These are phyloP conservation scores for Clonostachys rhizophaga DNA, from an alignment of 2,329 filamentous ascomycete species.

Conservation along the genomic window DNA sequence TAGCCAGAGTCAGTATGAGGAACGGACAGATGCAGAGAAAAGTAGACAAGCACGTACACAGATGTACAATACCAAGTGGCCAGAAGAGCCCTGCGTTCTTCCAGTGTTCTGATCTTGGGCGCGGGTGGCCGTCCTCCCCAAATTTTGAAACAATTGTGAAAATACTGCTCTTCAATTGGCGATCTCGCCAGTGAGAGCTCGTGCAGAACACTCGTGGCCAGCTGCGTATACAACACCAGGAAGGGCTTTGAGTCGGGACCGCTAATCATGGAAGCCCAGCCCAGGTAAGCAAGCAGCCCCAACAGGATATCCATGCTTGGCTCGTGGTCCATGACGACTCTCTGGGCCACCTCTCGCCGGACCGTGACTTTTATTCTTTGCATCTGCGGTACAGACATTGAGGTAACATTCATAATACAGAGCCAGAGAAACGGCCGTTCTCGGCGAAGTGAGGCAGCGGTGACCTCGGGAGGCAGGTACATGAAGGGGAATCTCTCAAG, in stretches of 20 bases:
- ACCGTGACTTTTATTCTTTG: slow-evolving; percentile 29
- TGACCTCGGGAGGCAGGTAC: slow-evolving; percentile 27
- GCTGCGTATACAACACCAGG: slow-evolving; percentile 33
- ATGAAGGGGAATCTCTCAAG: slow-evolving; percentile 39
- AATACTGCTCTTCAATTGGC: slow-evolving; percentile 25
- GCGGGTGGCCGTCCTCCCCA: slow-evolving; percentile 18
- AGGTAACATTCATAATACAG: slow-evolving; percentile 39
- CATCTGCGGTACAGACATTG: slow-evolving; percentile 33
- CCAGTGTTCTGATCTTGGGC: slow-evolving; percentile 32
- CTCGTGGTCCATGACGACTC: slow-evolving; percentile 41
- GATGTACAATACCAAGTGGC: slow-evolving; percentile 37
- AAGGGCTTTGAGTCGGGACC: slow-evolving; percentile 31
- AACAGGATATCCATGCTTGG: slow-evolving; percentile 46
- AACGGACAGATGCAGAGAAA: background rate
- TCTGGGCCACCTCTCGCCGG: slow-evolving; percentile 37
- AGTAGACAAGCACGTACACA: slow-evolving; percentile 14
- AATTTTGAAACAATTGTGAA: slow-evolving; percentile 26
- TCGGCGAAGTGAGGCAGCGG: slow-evolving; percentile 28
- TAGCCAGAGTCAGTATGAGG: slow-evolving; percentile 7
- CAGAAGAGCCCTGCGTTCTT: slow-evolving; percentile 43
- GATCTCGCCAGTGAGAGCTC: slow-evolving; percentile 39
- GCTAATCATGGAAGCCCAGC: slow-evolving; percentile 36
- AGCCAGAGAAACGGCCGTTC: slow-evolving; percentile 44
- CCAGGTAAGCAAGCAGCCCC: slow-evolving; percentile 38
- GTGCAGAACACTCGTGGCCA: slow-evolving; percentile 35